Evolutionary conservation across 192 early-diverging fungal species (phyloP).

Genomic region (Podila horticola): DNA sequence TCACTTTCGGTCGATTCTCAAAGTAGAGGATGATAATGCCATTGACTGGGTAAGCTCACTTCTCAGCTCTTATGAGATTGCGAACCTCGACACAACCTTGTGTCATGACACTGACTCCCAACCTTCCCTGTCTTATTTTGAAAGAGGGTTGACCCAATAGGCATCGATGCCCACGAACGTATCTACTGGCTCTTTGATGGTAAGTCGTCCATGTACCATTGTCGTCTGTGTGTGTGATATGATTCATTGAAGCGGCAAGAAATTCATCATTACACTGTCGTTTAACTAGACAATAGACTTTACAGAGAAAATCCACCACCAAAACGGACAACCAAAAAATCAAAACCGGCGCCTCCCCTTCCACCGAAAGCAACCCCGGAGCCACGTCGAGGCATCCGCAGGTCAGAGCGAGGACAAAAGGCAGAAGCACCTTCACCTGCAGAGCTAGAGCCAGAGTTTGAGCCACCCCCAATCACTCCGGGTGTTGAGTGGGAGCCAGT

Average conservation of each 20-base stretch:
- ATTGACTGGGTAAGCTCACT: conserved; percentile 63
- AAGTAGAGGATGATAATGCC: conserved; percentile 64
- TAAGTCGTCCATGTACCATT: conserved; percentile 18
- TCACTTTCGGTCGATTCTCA: conserved; percentile 61
- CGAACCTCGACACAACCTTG: too few species aligned
- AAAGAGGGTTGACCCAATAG: conserved; percentile 80
- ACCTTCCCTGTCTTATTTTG: not conserved
- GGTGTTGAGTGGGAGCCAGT: conserved; percentile 62
- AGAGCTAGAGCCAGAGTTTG: conserved; percentile 32
- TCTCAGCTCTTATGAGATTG: not conserved
- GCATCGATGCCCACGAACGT: conserved; percentile 71
- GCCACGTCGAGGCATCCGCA: conserved; percentile 35
- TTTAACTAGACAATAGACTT: conserved; percentile 70
- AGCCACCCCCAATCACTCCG: conserved; percentile 51
- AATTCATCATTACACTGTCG: too few species aligned
- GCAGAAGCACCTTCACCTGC: conserved; percentile 15
- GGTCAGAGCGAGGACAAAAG: conserved; percentile 26
- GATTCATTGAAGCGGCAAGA: too few species aligned
- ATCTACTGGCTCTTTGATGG: conserved; percentile 87
- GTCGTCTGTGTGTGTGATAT: too few species aligned
- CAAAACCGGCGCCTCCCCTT: conserved; percentile 36
- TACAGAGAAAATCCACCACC: conserved; percentile 67
- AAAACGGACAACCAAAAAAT: conserved; percentile 31
- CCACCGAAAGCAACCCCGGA: conserved; percentile 4
- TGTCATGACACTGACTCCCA: too few species aligned